Base-by-base conservation (phyloP, 768 basidiomycete genomes). In the Chiua virens region DNA sequence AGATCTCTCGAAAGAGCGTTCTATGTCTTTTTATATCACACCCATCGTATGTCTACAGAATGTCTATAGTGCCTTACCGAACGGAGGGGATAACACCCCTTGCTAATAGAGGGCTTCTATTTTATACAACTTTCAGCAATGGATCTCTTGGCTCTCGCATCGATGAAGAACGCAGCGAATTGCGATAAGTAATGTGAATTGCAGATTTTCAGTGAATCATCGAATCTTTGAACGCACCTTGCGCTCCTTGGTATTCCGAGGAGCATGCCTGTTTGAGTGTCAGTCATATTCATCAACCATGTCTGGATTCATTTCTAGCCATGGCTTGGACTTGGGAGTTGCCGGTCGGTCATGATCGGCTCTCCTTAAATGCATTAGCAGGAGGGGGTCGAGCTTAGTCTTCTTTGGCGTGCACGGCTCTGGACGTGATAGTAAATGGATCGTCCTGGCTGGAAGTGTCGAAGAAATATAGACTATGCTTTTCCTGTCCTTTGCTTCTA, bases 141-240 rank as follows among this genome's bases (percentile, higher is more conserved):
- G 79, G 81, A 82, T 83, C 79, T 81, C 82, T 83, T 84, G 83
- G 82, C 79, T 83, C 81, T 82, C 76, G 79, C 80, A 83, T 85
- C 81, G 79, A 84, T 84, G 83, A 85, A 85, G 83, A 83, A 84
- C 77, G 80, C 82, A 83, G 84, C 79, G 78, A 85, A 84, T 79
- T 80, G 83, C 78, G 79, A 85, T 82, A 85, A 77, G 81, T 85
- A 84, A 84, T 86, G 82, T 85, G 84, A 85, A 83, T 84, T 84
- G 82, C 57, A 58, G 57, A 58, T 58, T 56, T 58, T 40, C 54
- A 52, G 57, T 84, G 82, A 84, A 84, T 84, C 83, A 84, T 86
- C 80, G 80, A 86, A 82, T 84, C 81, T 85, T 86, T 85, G 82
- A 85, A 85, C 78, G 81, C 85, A 85, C 73, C 81, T 85, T 86